Conservation (phyloP, 2,329 filamentous ascomycete species). For the Rutstroemia sp. region DNA sequence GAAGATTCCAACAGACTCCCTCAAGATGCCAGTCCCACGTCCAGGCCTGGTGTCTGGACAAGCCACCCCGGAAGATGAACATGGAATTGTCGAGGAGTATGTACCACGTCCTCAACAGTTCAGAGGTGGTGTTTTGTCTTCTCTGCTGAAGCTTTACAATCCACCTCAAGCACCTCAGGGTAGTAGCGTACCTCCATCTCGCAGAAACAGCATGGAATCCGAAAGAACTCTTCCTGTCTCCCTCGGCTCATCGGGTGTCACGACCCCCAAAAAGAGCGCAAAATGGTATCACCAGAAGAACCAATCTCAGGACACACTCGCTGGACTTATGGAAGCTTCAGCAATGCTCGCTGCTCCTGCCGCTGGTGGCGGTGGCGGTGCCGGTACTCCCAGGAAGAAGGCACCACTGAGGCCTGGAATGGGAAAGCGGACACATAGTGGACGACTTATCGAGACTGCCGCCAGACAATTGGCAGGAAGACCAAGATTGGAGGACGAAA, state of each 20-base stretch:
- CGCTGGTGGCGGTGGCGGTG: constrained; percentile 35
- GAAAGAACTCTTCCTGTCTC: constrained; percentile 33
- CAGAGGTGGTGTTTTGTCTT: constrained; percentile 65
- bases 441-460: constrained; percentile 19
- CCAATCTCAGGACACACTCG: constrained; percentile 39
- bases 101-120: constrained; percentile 61
- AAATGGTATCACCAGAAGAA: constrained; percentile 34
- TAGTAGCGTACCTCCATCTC: constrained; percentile 8
- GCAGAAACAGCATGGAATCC: constrained; percentile 21
- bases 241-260: constrained; percentile 35
- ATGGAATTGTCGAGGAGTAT: constrained; percentile 47
- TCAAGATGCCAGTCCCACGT: constrained; percentile 12
- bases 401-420: constrained; percentile 20
- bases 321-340: constrained; percentile 47
- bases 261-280: constrained; percentile 24
- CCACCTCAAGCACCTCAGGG: constrained; percentile 32
- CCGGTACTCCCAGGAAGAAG: constrained; percentile 18
- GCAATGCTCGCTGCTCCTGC: constrained; percentile 41
- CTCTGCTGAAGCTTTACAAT: constrained; percentile 63
- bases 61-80: constrained; percentile 36
- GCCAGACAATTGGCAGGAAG: constrained; percentile 17
- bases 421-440: constrained; percentile 23
- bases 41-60: constrained; percentile 35
- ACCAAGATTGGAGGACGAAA: constrained; percentile 30
- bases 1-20: constrained; percentile 18